Conservation (phyloP, 2,329 filamentous ascomycete species). For the Clathrospora elynae region DNA sequence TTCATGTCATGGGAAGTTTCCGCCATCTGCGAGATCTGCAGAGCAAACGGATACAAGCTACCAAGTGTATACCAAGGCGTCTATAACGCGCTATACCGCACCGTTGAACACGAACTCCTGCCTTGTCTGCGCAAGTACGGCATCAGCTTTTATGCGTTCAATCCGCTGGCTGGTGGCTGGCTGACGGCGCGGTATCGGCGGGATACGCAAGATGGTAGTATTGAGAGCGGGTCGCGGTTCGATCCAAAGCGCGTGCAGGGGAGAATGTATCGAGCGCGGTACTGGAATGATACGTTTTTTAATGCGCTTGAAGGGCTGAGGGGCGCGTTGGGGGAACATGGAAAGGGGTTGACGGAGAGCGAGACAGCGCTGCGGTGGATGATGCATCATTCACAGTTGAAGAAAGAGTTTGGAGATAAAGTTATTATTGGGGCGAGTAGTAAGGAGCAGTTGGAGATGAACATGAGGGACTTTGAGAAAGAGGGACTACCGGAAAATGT, state of each 20-base stretch:
- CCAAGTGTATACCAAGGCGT: conserved; percentile 55
- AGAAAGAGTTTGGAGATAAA: conserved; percentile 61
- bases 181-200: conserved; percentile 23
- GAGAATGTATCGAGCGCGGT: conserved; percentile 46
- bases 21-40: conserved; percentile 54
- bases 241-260: conserved; percentile 50
- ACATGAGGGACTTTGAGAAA: conserved; percentile 62
- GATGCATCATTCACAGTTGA: conserved; percentile 54
- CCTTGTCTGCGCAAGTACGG: conserved; percentile 26
- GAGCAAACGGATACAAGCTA: conserved; percentile 49
- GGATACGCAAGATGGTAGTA: conserved; percentile 55
- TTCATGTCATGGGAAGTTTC: conserved; percentile 52
- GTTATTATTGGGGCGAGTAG: conserved; percentile 64
- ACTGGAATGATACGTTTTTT: conserved; percentile 53
- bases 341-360: conserved; percentile 44
- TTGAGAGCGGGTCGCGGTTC: conserved; percentile 51
- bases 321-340: conserved; percentile 42
- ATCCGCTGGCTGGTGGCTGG: conserved; percentile 27
- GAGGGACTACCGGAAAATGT: conserved; percentile 76
- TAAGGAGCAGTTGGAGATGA: conserved; percentile 59
- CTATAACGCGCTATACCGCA: conserved; percentile 26
- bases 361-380: conserved; percentile 54
- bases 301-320: conserved; percentile 51
- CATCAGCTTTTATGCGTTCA: conserved; percentile 25
- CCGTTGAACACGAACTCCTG: conserved; percentile 27